Evolutionary conservation across 2,329 filamentous ascomycete species (phyloP).

Genomic region (Tolypocladium guangdongense): DNA sequence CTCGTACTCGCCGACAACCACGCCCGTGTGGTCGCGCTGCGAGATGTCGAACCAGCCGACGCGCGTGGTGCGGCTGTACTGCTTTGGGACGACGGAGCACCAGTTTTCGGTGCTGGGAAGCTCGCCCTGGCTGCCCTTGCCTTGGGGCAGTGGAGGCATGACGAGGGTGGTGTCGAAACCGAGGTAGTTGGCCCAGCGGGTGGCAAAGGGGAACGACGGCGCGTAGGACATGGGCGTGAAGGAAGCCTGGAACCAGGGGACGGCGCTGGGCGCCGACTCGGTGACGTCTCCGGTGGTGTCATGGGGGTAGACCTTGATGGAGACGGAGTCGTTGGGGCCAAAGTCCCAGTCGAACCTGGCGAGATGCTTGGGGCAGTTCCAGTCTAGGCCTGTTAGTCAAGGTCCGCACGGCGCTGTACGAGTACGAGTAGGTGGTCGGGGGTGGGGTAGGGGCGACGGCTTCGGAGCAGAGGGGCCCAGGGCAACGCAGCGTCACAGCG

Average conservation of each 20-base stretch:
- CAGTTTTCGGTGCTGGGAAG: constrained; percentile 35
- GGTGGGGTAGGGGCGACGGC: not conserved
- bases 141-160: constrained; percentile 37
- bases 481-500: not conserved
- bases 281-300: constrained; percentile 19
- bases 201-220: constrained; percentile 33
- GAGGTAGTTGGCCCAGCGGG: constrained; percentile 24
- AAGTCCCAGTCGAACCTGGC: constrained; percentile 37
- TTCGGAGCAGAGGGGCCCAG: not conserved
- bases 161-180: constrained; percentile 32
- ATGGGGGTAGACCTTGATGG: constrained; percentile 33
- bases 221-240: constrained; percentile 29
- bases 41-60: constrained; percentile 36
- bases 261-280: constrained; percentile 20
- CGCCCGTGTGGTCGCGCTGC: constrained; percentile 20
- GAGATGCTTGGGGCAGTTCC: constrained; percentile 46
- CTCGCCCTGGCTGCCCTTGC: constrained; percentile 26
- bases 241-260: constrained; percentile 34
- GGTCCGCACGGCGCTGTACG: too few relatives aligned
- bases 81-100: constrained; percentile 25
- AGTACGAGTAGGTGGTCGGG: too few relatives aligned
- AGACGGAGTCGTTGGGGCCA: constrained; percentile 21
- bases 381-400: constrained; percentile 23
- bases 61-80: constrained; percentile 19
- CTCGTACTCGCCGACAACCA: constrained; percentile 12